Base-by-base conservation (phyloP, 2,329 filamentous ascomycete species). In the Aspergillus ibericus region DNA sequence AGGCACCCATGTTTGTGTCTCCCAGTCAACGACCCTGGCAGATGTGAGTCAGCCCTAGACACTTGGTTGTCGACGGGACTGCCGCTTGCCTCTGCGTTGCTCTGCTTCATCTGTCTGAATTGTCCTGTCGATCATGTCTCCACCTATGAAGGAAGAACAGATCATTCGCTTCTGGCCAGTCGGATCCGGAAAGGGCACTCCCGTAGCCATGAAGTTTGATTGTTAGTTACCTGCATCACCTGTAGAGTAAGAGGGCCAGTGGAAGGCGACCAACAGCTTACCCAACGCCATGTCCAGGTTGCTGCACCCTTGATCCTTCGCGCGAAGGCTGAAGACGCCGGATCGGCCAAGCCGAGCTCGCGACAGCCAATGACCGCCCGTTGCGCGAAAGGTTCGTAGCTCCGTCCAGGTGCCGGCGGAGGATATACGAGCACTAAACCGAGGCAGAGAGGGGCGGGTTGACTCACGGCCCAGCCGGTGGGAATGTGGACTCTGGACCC, bases 401-500 rank as follows among this genome's bases (percentile, higher is more conserved):
- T 29, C 32, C 44, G 44, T 48, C 25, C 44, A 48, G 25, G 25
- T 29, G 44, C 25, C 44, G 27, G 44, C 25, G 44, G 44, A 48
- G 44, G n/a, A n/a, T 48, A 53, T 53, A 53, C 38, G 51, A 53
- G 40, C 20, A 29, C 22, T 48, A 48, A 16, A 48, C 35, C 15
- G 22, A 27, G 15, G 36, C n/a, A 53, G 12, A 40, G 50, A 53
- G 50, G 34, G 50, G 50, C 34, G 22, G 5, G 22, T 47, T 47
- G 42, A 47, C 42, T 47, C 42, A 47, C 42, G 42, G 42, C 22
- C 42, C 25, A 27, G 49, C 35, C 50, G 35, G 35, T n/a, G 32
- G 51, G 51, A 53, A 42, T 53, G 36, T 53, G 51, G 51, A 44
- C 42, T 42, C 51, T 32, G 51, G 51, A 44, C 36, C 38, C 27